phyloP scores from a whole-genome alignment of 768 basidiomycete species.

The Suillus discolor region DNA sequence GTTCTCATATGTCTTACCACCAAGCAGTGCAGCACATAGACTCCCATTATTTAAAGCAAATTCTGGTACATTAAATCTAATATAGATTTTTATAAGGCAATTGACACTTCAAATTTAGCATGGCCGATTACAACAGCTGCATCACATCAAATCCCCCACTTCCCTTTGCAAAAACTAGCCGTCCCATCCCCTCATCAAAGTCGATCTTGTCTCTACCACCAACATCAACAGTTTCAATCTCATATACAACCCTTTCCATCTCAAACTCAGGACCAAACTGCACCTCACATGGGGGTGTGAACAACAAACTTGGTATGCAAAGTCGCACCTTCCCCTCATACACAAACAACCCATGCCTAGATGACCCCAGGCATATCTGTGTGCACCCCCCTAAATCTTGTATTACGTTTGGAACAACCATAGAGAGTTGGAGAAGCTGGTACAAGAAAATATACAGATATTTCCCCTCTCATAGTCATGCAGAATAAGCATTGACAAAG shows the following conservation, averaged over 20 bases:
- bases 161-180: constrained; percentile 28
- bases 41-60: too few relatives aligned
- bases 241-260: constrained; percentile 20
- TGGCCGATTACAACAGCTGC: constrained; percentile 14
- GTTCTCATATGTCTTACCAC: too few relatives aligned
- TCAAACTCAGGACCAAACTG: constrained; percentile 31
- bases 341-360: constrained; percentile 30
- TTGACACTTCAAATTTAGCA: neutral
- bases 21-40: too few relatives aligned
- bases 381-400: constrained; percentile 15
- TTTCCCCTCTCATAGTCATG: neutral
- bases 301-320: constrained; percentile 21
- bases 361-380: constrained; percentile 23
- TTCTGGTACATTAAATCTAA: too few relatives aligned
- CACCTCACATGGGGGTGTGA: constrained; percentile 32
- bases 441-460: constrained; percentile 26
- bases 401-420: constrained; percentile 10
- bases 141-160: constrained; percentile 30
- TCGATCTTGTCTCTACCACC: constrained; percentile 25
- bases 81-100: too few relatives aligned
- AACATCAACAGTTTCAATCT: constrained; percentile 9
- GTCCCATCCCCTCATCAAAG: constrained; percentile 36
- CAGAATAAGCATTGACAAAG: constrained; percentile 27
- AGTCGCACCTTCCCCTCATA: constrained; percentile 24
- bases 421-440: constrained; percentile 17